These are phyloP conservation scores for Trichoderma sp. DNA, from an alignment of 2,329 filamentous ascomycete species.

Conservation along the genomic window DNA sequence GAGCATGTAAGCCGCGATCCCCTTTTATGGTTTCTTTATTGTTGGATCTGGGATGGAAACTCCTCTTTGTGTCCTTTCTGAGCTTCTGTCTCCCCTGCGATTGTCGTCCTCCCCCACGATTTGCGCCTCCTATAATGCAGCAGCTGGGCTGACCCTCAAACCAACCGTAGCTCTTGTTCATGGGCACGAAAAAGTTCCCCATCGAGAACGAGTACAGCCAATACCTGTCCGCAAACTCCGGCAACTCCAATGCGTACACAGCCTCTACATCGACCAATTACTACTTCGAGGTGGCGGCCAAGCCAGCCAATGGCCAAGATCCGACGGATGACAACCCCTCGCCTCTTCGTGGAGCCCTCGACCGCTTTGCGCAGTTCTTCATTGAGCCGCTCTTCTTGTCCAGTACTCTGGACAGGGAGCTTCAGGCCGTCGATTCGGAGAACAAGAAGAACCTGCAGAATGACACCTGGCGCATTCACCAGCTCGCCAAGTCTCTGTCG, in stretches of 20 bases:
- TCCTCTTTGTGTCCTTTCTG: not conserved
- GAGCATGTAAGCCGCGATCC: constrained; percentile 66
- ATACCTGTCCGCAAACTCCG: constrained; percentile 87
- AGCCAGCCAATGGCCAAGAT: constrained; percentile 63
- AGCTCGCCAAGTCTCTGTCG: constrained; percentile 84
- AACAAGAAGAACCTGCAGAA: constrained; percentile 97
- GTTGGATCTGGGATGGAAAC: not conserved
- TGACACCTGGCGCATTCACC: constrained; percentile 83
- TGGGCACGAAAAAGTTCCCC: constrained; percentile 98
- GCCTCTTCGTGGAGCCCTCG: constrained; percentile 75
- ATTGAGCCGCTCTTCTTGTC: constrained; percentile 83
- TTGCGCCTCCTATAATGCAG: not conserved
- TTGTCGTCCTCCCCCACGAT: not conserved
- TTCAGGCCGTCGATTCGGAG: constrained; percentile 89
- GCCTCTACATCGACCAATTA: constrained; percentile 94
- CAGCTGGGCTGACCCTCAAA: not conserved
- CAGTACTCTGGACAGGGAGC: constrained; percentile 81
- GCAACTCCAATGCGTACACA: constrained; percentile 93
- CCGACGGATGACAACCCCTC: constrained; percentile 59
- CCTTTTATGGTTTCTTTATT: not conserved
- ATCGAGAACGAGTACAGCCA: constrained; percentile 94
- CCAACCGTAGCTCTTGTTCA: constrained; percentile 73
- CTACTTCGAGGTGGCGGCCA: constrained; percentile 92
- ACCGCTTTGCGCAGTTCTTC: constrained; percentile 94
- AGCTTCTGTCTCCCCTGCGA: not conserved